These are phyloP conservation scores for Aureobasidium sp. DNA, from an alignment of 2,329 filamentous ascomycete genomes.

Conservation along the genomic window DNA sequence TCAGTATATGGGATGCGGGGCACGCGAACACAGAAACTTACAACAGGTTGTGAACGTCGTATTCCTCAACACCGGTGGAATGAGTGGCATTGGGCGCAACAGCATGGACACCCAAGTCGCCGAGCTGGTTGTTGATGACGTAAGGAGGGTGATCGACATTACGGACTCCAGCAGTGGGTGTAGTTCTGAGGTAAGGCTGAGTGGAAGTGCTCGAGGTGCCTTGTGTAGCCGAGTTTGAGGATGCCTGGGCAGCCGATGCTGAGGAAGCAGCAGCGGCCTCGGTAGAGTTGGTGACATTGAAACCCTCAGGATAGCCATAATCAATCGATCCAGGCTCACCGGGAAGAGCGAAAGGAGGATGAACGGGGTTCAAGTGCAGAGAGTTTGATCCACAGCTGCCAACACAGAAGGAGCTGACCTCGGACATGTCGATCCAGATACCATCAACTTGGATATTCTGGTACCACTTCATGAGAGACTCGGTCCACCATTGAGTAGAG, in stretches of 20 bases:
- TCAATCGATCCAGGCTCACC: slow-evolving; percentile 57
- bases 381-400: slow-evolving; percentile 64
- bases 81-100: slow-evolving; percentile 73
- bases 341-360: slow-evolving; percentile 58
- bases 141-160: slow-evolving; percentile 71
- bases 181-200: slow-evolving; percentile 48
- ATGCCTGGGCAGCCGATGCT: slow-evolving; percentile 40
- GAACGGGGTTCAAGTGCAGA: slow-evolving; percentile 59
- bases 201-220: slow-evolving; percentile 25
- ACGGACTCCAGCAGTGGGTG: slow-evolving; percentile 55
- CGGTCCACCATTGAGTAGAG: slow-evolving; percentile 53
- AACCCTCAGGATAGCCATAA: slow-evolving; percentile 60
- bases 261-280: slow-evolving; percentile 54
- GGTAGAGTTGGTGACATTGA: slow-evolving; percentile 61
- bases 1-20: background rate
- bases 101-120: slow-evolving; percentile 65
- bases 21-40: background rate
- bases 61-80: slow-evolving; percentile 61
- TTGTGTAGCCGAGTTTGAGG: slow-evolving; percentile 22
- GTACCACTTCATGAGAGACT: slow-evolving; percentile 47
- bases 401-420: slow-evolving; percentile 59
- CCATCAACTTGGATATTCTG: slow-evolving; percentile 48
- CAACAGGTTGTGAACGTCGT: slow-evolving; percentile 76
- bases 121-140: slow-evolving; percentile 65
- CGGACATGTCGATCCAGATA: slow-evolving; percentile 57